Evolutionary conservation across 2,329 filamentous ascomycete genomes (phyloP), one percentile per base, ranked within the genome.

Genomic region (Dichotomopilus funicola): DNA sequence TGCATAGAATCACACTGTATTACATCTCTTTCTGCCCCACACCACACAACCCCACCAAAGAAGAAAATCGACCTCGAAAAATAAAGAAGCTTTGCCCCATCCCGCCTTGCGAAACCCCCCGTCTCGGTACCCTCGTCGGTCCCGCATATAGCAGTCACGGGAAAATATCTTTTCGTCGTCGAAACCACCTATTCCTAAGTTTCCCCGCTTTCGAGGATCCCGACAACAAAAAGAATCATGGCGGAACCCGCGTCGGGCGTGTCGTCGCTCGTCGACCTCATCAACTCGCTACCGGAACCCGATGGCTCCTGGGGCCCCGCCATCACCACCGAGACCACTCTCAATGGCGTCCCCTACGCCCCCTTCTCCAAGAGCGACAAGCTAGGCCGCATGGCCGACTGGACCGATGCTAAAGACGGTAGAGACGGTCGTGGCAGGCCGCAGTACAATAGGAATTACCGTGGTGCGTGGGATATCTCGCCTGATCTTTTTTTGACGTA

Each of bases 361-460:
- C 94, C 94, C 59, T 99, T 94, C 79, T 96, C 91, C 64, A 99
- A 99, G 76, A 91, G 90, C 71, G 94, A 99, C 79, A 97, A 96
- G 81, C 80, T 99, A 58, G 94, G 94, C 69, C 91, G 94, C 72
- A 97, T 99, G 91, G 94, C 94, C 59, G 94, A 99, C 79, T 99
- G 94, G 94, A 95, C 91, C 48, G 94, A 96, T 70, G 85, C 88
- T 72, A 96, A 96, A 76, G 89, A 94, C 64, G 77, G 80, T 59
- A 79, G 91, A 67, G 82, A 86, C 65, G 76, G 79, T 49, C 79
- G 84, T 59, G 87, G 90, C 60, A 80, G 92, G 70, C 85, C 88
- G 72, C 89, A 94, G 70, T 97, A 95, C 74, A 91, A 92, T 73
- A 82, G 92, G 65, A 94, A 91, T 73, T 96, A 88, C 75, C 86